Conservation (phyloP, 495 filamentous ascomycete species). For the Podospora australis region DNA sequence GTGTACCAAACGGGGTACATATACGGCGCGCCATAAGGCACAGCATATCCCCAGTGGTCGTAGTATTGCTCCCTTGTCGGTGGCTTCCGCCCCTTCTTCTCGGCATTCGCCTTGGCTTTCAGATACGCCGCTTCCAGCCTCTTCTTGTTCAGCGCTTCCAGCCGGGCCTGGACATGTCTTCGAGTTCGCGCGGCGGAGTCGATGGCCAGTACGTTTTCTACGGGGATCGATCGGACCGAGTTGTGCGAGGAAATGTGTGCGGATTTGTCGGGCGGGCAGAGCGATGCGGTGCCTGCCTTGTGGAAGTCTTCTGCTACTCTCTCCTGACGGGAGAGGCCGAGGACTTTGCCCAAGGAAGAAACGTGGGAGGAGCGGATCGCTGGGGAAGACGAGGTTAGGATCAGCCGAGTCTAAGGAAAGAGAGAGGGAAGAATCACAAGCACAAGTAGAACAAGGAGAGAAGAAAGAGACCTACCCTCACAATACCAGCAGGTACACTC, state of each 20-base stretch:
- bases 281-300: constrained; percentile 45
- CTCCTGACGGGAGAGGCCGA: constrained; percentile 40
- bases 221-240: constrained; percentile 43
- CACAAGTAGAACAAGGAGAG: neutral
- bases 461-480: constrained; percentile 40
- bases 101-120: constrained; percentile 54
- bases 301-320: constrained; percentile 52
- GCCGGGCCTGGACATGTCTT: constrained; percentile 43
- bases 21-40: constrained; percentile 34
- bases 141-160: constrained; percentile 36
- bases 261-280: constrained; percentile 50
- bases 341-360: constrained; percentile 33
- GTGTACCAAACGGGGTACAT: constrained; percentile 30
- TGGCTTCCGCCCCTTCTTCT: constrained; percentile 49
- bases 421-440: neutral
- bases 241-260: constrained; percentile 73
- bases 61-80: constrained; percentile 49
- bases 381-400: constrained; percentile 2
- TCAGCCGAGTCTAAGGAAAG: neutral
- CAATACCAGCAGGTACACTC: constrained; percentile 92
- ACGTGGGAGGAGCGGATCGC: constrained; percentile 60
- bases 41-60: constrained; percentile 48
- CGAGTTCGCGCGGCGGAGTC: too few species aligned
- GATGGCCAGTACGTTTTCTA: constrained; percentile 30
- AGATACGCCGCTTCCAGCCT: constrained; percentile 57